A percentile compares a stretch with the other conserved stretches of the same genome.
Conservation (phyloP, 2,329 filamentous ascomycete species). For the Tolypocladium sp. region DNA sequence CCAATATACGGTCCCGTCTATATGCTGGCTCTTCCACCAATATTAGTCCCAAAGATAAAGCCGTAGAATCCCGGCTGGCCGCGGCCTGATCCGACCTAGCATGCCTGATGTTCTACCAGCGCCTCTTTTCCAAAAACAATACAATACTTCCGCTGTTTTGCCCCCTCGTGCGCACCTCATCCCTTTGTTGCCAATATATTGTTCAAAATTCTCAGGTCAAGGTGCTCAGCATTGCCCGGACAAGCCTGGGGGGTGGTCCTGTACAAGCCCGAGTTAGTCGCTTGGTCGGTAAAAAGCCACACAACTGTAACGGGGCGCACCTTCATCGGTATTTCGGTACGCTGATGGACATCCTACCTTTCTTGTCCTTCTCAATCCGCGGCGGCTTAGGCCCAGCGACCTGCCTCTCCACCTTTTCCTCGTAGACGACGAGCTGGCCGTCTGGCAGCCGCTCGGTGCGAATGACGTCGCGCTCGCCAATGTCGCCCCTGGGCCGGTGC, state of each 20-base stretch:
- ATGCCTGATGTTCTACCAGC: neutral
- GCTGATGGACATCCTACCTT: slow-evolving; percentile 90
- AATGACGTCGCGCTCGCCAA: slow-evolving; percentile 41
- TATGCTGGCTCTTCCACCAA: neutral
- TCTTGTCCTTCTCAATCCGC: slow-evolving; percentile 79
- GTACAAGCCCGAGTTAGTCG: slow-evolving; percentile 21
- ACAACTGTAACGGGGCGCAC: slow-evolving; percentile 27
- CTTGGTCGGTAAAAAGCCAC: slow-evolving; percentile 7
- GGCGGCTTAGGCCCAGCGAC: slow-evolving; percentile 47
- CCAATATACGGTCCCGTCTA: neutral
- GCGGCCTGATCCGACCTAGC: neutral
- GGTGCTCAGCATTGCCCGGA: slow-evolving; percentile 63
- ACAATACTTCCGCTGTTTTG: neutral
- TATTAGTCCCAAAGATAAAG: neutral
- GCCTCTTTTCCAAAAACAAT: neutral
- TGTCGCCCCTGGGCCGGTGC: slow-evolving; percentile 24
- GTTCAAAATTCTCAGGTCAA: slow-evolving; percentile 43
- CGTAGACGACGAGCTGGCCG: slow-evolving; percentile 55
- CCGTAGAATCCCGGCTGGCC: neutral
- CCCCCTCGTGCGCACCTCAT: neutral
- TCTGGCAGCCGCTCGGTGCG: slow-evolving; percentile 48
- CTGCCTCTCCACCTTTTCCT: slow-evolving; percentile 48
- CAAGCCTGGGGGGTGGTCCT: slow-evolving; percentile 55
- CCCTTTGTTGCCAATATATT: neutral
- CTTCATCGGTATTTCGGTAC: slow-evolving; percentile 60